Conservation (phyloP, 2,329 filamentous ascomycete species). For the Botryotinia globosa region DNA sequence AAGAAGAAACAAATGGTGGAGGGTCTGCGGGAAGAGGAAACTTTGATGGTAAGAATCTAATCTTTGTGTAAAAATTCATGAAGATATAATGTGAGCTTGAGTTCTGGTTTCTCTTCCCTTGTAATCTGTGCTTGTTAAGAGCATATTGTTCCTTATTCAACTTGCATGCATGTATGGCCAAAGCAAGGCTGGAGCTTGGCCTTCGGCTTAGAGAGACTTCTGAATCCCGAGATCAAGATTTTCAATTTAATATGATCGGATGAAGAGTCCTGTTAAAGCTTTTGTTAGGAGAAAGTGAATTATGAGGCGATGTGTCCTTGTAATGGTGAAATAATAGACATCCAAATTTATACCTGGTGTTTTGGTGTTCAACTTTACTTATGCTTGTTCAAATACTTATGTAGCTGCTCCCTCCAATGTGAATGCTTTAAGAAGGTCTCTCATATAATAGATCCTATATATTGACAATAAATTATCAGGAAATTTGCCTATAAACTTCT, state of each 20-base stretch:
- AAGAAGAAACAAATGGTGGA: not conserved
- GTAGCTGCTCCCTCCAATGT: not conserved
- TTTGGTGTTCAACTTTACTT: not conserved
- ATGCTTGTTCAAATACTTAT: no score
- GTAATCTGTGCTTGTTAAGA: not conserved
- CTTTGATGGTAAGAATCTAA: not conserved
- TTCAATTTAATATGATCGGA: not conserved
- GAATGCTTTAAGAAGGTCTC: not conserved
- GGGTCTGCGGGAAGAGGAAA: not conserved
- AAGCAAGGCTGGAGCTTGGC: not conserved
- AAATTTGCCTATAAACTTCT: not conserved
- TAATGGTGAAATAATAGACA: not conserved
- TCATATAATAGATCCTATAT: rapidly evolving
- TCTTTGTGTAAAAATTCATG: not conserved
- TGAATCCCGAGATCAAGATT: not conserved
- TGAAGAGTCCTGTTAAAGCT: rapidly evolving
- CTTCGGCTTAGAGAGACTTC: not conserved
- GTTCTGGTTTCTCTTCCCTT: not conserved
- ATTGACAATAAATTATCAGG: not conserved
- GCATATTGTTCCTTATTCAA: not conserved
- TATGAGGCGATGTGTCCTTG: not conserved
- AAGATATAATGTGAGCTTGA: rapidly evolving
- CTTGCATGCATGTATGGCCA: not conserved
- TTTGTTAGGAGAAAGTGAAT: not conserved
- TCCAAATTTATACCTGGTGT: not conserved